Percentiles rank a stretch among this genome's conserved stretches.
Evolutionary conservation across 108 stramenopile species (phyloP).

Genomic region (Thalassiosira profunda): DNA sequence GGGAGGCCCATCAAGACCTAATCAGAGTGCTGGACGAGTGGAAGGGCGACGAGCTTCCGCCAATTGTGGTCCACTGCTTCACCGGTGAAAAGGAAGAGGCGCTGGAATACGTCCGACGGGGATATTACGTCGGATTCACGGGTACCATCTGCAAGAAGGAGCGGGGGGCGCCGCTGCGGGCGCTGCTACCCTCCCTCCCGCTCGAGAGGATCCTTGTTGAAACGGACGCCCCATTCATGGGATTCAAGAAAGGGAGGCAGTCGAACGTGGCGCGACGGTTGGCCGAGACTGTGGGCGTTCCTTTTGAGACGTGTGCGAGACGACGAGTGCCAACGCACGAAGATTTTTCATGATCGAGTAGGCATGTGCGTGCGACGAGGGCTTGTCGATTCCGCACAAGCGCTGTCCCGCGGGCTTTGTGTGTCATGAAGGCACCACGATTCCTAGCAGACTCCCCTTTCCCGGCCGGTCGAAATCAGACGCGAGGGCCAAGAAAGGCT

Average conservation of each 20-base stretch:
- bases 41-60: conserved; percentile 20
- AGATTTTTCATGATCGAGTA: conserved; percentile 5
- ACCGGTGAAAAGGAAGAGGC: conserved; percentile 54
- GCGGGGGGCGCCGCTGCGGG: conserved; percentile 46
- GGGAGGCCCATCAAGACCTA: conserved; percentile 50
- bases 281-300: conserved; percentile 21
- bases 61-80: conserved; percentile 63
- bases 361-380: no score
- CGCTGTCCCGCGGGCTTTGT: conserved; percentile 81
- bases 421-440: conserved; percentile 79
- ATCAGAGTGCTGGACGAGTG: conserved; percentile 49
- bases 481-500: no score
- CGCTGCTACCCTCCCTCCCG: conserved; percentile 48
- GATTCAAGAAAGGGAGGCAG: conserved; percentile 39
- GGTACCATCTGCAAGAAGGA: conserved; percentile 63
- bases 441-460: no score
- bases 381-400: conserved; percentile 67
- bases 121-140: conserved; percentile 62
- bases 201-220: conserved; percentile 53
- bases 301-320: conserved; percentile 35
- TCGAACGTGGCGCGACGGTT: conserved; percentile 49
- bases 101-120: conserved; percentile 40
- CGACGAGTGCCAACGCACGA: conserved; percentile 6
- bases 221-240: conserved; percentile 66
- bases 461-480: no score